Evolutionary conservation across 805 yeast species (phyloP).

Genomic region (Yamadazyma paraphyllophila): DNA sequence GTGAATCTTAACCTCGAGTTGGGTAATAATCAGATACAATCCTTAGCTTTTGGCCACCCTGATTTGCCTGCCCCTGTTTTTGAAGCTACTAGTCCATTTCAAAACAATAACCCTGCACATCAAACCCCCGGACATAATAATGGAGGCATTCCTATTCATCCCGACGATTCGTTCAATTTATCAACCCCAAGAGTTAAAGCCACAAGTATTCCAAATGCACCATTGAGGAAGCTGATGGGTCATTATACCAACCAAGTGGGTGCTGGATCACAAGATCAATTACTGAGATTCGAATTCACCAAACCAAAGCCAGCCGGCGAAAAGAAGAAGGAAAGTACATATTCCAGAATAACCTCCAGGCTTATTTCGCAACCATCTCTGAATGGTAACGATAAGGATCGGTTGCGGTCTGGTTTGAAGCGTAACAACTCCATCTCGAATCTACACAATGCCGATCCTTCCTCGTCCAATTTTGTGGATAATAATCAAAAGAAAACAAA

Average conservation of each 20-base stretch:
- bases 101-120: neutral
- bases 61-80: neutral
- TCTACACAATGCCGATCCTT: conserved; percentile 6
- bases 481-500: neutral
- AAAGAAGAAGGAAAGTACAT: conserved; percentile 30
- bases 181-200: conserved; percentile 30
- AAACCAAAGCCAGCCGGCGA: conserved; percentile 28
- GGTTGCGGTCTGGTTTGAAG: conserved; percentile 17
- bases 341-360: conserved; percentile 48
- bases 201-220: conserved; percentile 35
- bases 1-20: neutral
- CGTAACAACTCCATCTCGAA: conserved; percentile 21
- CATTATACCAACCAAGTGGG: conserved; percentile 1
- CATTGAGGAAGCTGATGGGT: conserved; percentile 27
- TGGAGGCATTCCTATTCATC: conserved; percentile 3
- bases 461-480: neutral
- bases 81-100: conserved; percentile 7
- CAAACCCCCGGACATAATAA: conserved; percentile 1
- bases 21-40: neutral
- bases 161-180: conserved; percentile 13
- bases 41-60: neutral
- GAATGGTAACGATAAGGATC: conserved; percentile 5
- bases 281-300: conserved; percentile 25
- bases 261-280: neutral
- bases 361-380: conserved; percentile 41